A percentile compares a stretch with the other conserved stretches of the same genome.
phyloP scores from a whole-genome alignment of 257 asterid genomes.

The Cinchona pubescens region DNA sequence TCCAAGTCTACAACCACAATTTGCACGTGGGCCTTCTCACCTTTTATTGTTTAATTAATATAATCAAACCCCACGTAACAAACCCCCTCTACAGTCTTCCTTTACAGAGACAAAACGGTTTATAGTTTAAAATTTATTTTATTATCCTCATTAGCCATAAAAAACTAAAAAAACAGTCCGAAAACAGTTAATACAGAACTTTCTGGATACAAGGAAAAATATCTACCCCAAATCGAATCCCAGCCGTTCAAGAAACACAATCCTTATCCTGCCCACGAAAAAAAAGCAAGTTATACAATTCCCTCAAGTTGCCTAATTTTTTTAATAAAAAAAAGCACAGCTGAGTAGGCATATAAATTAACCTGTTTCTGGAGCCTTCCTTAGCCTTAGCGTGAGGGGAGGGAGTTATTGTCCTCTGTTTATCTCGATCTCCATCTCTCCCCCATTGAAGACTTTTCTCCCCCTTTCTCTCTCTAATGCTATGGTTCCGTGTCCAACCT shows the following conservation, averaged over 20 bases:
- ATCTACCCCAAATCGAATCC: slow-evolving; percentile 18
- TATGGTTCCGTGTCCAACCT: slow-evolving; percentile 24
- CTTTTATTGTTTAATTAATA: slow-evolving; percentile 1
- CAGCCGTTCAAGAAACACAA: slow-evolving; percentile 13
- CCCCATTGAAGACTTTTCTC: background rate
- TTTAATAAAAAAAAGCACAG: background rate
- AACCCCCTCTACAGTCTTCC: background rate
- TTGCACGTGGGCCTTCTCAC: background rate
- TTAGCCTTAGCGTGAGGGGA: slow-evolving; percentile 19
- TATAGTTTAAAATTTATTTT: background rate
- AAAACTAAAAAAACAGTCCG: no score
- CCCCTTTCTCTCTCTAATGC: slow-evolving; percentile 9
- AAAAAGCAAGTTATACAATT: background rate
- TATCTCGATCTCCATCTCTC: no score
- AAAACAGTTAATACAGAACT: slow-evolving; percentile 20
- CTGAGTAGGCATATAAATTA: slow-evolving; percentile 19
- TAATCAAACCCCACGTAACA: background rate
- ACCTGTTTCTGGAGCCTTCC: slow-evolving; percentile 55
- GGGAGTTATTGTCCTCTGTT: slow-evolving; percentile 14
- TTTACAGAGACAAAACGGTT: background rate
- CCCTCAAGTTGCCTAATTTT: slow-evolving; percentile 6
- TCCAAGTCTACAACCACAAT: no score
- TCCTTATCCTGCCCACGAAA: slow-evolving; percentile 7
- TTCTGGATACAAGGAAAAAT: slow-evolving; percentile 22
- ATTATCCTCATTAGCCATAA: background rate